These are phyloP conservation scores for Boehmeria nivea DNA, from an alignment of 306 rosid genomes.

Conservation along the genomic window DNA sequence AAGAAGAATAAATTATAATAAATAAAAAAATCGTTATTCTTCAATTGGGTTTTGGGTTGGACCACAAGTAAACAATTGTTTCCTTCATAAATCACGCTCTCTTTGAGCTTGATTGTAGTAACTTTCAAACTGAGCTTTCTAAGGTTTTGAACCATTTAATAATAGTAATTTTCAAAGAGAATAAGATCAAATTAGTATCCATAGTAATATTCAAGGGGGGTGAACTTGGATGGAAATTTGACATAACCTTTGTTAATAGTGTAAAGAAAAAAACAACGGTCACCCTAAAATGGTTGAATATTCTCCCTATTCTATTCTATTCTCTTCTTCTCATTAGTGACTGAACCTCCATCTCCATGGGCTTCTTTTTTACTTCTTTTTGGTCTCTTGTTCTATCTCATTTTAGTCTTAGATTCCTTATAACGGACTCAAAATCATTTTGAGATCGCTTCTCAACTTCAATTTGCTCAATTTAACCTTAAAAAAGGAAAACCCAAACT, in stretches of 20 bases:
- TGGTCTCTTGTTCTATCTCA: no score
- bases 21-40: neutral
- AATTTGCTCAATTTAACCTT: no score
- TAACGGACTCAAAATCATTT: no score
- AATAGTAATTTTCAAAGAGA: neutral
- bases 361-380: no score
- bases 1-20: no score
- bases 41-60: neutral
- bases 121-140: no score
- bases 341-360: no score
- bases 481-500: no score
- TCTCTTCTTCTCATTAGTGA: slow-evolving; percentile 6
- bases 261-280: neutral
- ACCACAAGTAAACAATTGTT: neutral
- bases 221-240: neutral
- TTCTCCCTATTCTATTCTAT: neutral
- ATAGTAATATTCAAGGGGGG: neutral
- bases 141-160: no score
- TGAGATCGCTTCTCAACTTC: no score
- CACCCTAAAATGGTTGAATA: neutral
- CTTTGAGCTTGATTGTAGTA: neutral
- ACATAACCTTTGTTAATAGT: no score
- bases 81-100: slow-evolving; percentile 2
- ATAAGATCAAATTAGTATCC: neutral
- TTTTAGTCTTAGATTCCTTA: no score